Conservation (phyloP, 257 asterid genomes). For the Buddleja alternifolia region DNA sequence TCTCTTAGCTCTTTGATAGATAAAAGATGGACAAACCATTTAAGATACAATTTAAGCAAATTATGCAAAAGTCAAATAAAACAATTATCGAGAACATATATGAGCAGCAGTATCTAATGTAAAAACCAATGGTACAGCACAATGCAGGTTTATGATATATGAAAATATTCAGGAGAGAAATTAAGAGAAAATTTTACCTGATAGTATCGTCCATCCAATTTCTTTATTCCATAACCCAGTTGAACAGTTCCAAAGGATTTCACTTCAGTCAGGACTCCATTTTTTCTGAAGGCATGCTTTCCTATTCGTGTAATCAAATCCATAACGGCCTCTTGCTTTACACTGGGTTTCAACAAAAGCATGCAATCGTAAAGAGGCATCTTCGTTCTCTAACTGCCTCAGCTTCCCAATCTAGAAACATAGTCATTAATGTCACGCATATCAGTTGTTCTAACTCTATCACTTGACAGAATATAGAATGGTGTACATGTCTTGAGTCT, state of each 20-base stretch:
- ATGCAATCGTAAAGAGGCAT: constrained; percentile 96
- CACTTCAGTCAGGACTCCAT: constrained; percentile 71
- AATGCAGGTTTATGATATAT: neutral
- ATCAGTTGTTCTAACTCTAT: constrained; percentile 18
- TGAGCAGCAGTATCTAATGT: neutral
- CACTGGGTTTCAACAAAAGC: constrained; percentile 77
- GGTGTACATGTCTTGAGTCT: neutral
- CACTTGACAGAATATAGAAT: neutral
- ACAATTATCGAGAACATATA: neutral
- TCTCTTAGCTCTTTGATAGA: neutral
- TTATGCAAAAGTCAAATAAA: neutral
- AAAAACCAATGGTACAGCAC: neutral
- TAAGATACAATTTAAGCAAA: neutral
- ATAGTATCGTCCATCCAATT: constrained; percentile 81
- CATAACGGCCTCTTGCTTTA: constrained; percentile 40
- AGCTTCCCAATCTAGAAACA: constrained; percentile 18
- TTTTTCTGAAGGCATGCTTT: constrained; percentile 66
- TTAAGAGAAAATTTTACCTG: constrained; percentile 45
- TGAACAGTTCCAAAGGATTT: constrained; percentile 64
- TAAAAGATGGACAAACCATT: neutral
- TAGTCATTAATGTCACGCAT: constrained; percentile 6
- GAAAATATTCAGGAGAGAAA: neutral
- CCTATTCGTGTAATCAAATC: constrained; percentile 66
- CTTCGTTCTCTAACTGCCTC: constrained; percentile 28
- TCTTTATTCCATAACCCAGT: constrained; percentile 86